A percentile compares a stretch with the other conserved stretches of the same genome.
Conservation (phyloP, 306 rosid species). For the Corylus heterophylla region DNA sequence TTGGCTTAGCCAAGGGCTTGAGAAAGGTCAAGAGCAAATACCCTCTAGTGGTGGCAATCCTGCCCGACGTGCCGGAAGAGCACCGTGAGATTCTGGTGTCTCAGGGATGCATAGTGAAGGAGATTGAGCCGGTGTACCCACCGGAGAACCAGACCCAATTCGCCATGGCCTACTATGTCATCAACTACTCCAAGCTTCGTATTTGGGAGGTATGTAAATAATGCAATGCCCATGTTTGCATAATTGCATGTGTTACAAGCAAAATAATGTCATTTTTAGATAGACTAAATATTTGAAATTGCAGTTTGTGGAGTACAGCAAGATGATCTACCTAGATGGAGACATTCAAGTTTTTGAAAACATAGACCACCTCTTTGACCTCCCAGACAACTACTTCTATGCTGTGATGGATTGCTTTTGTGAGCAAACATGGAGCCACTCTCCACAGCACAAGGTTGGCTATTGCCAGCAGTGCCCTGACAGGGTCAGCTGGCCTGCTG, state of each 20-base stretch:
- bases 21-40: conserved; percentile 59
- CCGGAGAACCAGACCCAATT: conserved; percentile 75
- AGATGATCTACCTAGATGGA: too few relatives aligned
- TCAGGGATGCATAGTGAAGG: conserved; percentile 67
- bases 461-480: too few relatives aligned
- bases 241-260: fast-evolving
- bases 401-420: too few relatives aligned
- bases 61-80: conserved; percentile 76
- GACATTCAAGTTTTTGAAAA: too few relatives aligned
- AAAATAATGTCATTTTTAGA: too few relatives aligned
- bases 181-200: conserved; percentile 86
- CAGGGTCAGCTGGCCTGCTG: too few relatives aligned
- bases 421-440: too few relatives aligned
- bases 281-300: too few relatives aligned
- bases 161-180: conserved; percentile 81
- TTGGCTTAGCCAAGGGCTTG: conserved; percentile 81
- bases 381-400: too few relatives aligned
- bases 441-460: too few relatives aligned
- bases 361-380: too few relatives aligned
- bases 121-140: conserved; percentile 67
- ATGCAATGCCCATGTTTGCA: neutral
- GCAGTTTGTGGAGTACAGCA: too few relatives aligned
- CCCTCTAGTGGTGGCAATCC: conserved; percentile 73
- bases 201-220: conserved; percentile 70
- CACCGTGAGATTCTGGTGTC: conserved; percentile 57